Percentiles rank a stretch among this genome's conserved stretches.
Evolutionary conservation across 495 filamentous ascomycete genomes (phyloP).

Genomic region (Opeltia flavorubescens): DNA sequence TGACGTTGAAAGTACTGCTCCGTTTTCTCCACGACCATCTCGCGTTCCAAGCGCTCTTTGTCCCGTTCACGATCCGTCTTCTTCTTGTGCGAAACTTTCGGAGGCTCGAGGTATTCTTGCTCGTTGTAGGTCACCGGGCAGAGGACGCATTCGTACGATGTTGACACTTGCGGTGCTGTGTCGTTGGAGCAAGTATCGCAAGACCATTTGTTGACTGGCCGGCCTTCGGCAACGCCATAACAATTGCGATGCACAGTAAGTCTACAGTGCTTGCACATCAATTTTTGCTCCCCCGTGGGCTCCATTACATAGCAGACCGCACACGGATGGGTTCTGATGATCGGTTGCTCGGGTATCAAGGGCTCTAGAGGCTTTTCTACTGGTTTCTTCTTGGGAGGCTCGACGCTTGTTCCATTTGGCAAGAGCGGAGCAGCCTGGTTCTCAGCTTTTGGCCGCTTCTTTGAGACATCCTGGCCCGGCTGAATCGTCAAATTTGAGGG

Average conservation of each 20-base stretch:
- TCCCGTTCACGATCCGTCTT: slow-evolving; percentile 86
- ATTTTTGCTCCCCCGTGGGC: slow-evolving; percentile 51
- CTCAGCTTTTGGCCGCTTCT: slow-evolving; percentile 43
- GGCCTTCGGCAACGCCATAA: slow-evolving; percentile 65
- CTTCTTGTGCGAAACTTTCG: slow-evolving; percentile 76
- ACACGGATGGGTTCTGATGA: slow-evolving; percentile 65
- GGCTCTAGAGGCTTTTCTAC: slow-evolving; percentile 46
- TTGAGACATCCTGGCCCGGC: slow-evolving; percentile 35
- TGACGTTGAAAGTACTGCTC: slow-evolving; percentile 73
- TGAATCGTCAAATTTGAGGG: slow-evolving; percentile 26
- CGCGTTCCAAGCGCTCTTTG: slow-evolving; percentile 71
- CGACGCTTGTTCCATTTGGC: slow-evolving; percentile 31
- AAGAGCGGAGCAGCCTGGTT: slow-evolving; percentile 35
- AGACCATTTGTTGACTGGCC: slow-evolving; percentile 69
- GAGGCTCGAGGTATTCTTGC: slow-evolving; percentile 71
- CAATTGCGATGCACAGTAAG: slow-evolving; percentile 88
- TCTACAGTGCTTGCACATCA: slow-evolving; percentile 72
- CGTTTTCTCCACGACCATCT: slow-evolving; percentile 56
- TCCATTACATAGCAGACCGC: slow-evolving; percentile 69
- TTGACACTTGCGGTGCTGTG: slow-evolving; percentile 70
- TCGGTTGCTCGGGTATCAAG: slow-evolving; percentile 56
- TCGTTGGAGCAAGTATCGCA: slow-evolving; percentile 96
- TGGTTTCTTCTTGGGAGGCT: slow-evolving; percentile 48
- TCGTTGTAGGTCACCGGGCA: slow-evolving; percentile 66
- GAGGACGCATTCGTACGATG: slow-evolving; percentile 80